Conservation (phyloP, 2,329 filamentous ascomycete genomes). For the Fusarium foetens region DNA sequence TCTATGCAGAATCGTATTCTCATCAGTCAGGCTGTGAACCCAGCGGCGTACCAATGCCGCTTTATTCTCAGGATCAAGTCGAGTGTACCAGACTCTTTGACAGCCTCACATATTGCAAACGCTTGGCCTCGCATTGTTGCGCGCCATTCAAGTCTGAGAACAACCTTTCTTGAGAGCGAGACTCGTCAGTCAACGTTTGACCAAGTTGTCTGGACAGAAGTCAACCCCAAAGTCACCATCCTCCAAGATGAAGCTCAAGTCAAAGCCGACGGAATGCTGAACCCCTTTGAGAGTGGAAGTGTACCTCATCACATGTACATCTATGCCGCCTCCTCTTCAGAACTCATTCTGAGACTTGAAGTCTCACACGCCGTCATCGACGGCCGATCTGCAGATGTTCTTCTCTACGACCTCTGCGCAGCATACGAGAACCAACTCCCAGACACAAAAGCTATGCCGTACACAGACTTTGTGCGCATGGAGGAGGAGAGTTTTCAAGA, state of each 20-base stretch:
- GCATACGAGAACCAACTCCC: neutral
- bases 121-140: neutral
- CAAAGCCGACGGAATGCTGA: neutral
- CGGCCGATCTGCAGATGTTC: constrained; percentile 11
- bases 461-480: neutral
- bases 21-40: neutral
- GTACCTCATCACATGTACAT: neutral
- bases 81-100: neutral
- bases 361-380: constrained; percentile 11
- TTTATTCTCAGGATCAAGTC: neutral
- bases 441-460: neutral
- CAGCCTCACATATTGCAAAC: neutral
- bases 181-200: neutral
- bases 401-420: constrained; percentile 5
- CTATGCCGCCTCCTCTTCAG: neutral
- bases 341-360: neutral
- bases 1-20: constrained; percentile 5
- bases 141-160: neutral
- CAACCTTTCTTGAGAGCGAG: neutral
- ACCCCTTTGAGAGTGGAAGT: neutral
- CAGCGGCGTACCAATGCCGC: neutral
- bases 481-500: neutral
- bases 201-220: constrained; percentile 1
- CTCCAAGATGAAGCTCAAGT: neutral
- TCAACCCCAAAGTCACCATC: neutral